These are phyloP conservation scores for Chrysoporthe puriensis DNA, from an alignment of 2,329 filamentous ascomycete genomes.

Conservation along the genomic window DNA sequence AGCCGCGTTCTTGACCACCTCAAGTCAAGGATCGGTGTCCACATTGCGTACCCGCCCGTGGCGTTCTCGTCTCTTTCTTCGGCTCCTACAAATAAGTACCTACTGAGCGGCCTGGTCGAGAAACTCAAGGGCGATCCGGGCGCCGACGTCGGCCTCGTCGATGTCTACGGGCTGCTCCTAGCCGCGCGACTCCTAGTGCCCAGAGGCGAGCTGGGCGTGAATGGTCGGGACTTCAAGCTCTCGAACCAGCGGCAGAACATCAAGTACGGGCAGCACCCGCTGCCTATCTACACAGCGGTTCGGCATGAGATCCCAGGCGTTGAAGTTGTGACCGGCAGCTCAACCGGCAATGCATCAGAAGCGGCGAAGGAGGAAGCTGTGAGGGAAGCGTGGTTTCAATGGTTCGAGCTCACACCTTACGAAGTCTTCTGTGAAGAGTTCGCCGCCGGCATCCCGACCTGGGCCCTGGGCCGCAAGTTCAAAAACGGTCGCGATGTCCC, in stretches of 20 bases:
- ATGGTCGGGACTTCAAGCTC: slow-evolving; percentile 82
- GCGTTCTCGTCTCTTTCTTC: slow-evolving; percentile 82
- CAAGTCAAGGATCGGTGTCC: slow-evolving; percentile 80
- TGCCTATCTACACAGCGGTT: slow-evolving; percentile 95
- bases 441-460: slow-evolving; percentile 88
- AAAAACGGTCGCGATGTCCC: slow-evolving; percentile 69
- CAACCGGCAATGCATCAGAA: slow-evolving; percentile 44
- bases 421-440: slow-evolving; percentile 96
- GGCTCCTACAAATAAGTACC: slow-evolving; percentile 89
- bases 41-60: slow-evolving; percentile 90
- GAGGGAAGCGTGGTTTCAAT: slow-evolving; percentile 90
- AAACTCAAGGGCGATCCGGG: slow-evolving; percentile 82
- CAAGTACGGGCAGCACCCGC: slow-evolving; percentile 76
- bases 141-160: slow-evolving; percentile 86
- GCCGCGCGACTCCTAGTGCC: slow-evolving; percentile 85
- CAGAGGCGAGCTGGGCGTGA: slow-evolving; percentile 77
- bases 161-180: slow-evolving; percentile 86
- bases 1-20: slow-evolving; percentile 78
- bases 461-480: slow-evolving; percentile 87
- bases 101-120: slow-evolving; percentile 87
- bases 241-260: slow-evolving; percentile 83
- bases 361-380: slow-evolving; percentile 56
- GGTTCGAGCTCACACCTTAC: slow-evolving; percentile 95
- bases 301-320: slow-evolving; percentile 87
- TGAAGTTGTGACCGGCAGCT: slow-evolving; percentile 46